Evolutionary conservation across 1,284 basidiomycete genomes (phyloP).

Genomic region (Ganoderma resinaceum): DNA sequence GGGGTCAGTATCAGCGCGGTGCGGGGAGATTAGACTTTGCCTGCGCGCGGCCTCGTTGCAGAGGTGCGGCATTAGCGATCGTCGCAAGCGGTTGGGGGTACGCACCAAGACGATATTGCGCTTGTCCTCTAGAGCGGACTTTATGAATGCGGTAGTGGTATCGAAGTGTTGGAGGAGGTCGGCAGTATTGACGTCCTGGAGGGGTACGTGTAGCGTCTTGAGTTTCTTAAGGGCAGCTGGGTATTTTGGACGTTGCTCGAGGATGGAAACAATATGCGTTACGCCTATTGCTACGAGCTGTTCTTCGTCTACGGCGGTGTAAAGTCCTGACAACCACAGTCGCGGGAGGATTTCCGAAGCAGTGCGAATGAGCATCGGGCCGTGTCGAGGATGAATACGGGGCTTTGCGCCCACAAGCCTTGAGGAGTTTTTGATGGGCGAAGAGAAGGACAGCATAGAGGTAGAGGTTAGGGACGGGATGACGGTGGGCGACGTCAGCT

Average conservation of each 20-base stretch:
- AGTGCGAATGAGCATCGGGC: conserved; percentile 20
- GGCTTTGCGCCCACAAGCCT: conserved; percentile 22
- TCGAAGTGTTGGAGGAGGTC: conserved; percentile 46
- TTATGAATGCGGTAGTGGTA: conserved; percentile 47
- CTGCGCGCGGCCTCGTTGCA: background rate
- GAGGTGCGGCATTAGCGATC: background rate
- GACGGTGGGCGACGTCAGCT: conserved; percentile 4
- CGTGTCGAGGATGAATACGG: conserved; percentile 20
- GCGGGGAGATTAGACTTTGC: conserved; percentile 3
- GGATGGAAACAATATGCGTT: conserved; percentile 48
- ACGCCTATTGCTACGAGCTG: conserved; percentile 50
- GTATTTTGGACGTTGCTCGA: conserved; percentile 49
- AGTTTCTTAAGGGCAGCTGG: conserved; percentile 36
- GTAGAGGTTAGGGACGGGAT: conserved; percentile 12
- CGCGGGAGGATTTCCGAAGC: conserved; percentile 56
- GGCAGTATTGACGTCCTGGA: conserved; percentile 40
- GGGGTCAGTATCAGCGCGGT: background rate
- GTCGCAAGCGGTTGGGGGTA: conserved; percentile 14
- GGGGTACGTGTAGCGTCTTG: conserved; percentile 43
- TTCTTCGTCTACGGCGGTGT: conserved; percentile 55
- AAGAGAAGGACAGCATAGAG: conserved; percentile 32
- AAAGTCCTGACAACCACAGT: conserved; percentile 70
- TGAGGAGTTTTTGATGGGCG: conserved; percentile 23
- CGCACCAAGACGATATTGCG: conserved; percentile 68
- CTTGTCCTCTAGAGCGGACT: conserved; percentile 46